Evolutionary conservation across 345 rosid species (phyloP).

Genomic region (Capsella bursapastoris): DNA sequence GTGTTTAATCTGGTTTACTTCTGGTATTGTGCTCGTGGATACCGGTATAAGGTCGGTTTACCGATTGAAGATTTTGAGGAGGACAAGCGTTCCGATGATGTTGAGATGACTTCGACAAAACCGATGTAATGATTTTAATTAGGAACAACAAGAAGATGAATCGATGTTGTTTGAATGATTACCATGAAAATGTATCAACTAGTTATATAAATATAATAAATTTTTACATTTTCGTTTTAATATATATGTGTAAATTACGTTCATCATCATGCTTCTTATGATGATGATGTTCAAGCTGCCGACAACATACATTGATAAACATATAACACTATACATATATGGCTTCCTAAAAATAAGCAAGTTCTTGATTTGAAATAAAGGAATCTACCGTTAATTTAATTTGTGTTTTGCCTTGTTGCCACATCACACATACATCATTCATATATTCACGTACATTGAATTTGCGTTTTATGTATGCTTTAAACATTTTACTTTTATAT

Average conservation of each 20-base stretch:
- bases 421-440: background rate
- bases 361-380: background rate
- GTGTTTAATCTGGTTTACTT: slow-evolving; percentile 70
- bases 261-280: background rate
- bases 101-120: slow-evolving; percentile 42
- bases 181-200: slow-evolving; percentile 15
- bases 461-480: background rate
- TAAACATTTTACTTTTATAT: background rate
- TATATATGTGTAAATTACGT: background rate
- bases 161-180: background rate
- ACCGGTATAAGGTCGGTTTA: slow-evolving; percentile 67
- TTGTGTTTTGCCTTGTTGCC: background rate
- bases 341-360: too few relatives aligned
- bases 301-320: too few relatives aligned
- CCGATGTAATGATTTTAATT: slow-evolving; percentile 21
- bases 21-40: slow-evolving; percentile 63
- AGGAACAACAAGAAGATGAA: slow-evolving; percentile 14
- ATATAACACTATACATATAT: too few relatives aligned
- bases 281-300: too few relatives aligned
- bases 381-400: background rate
- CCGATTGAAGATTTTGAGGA: slow-evolving; percentile 49
- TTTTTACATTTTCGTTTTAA: background rate
- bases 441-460: slow-evolving; percentile 7
- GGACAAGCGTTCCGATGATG: slow-evolving; percentile 37
- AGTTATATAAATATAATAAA: slow-evolving; percentile 30